Conservation (phyloP, 2,329 filamentous ascomycete genomes). For the Microdochium paspali region DNA sequence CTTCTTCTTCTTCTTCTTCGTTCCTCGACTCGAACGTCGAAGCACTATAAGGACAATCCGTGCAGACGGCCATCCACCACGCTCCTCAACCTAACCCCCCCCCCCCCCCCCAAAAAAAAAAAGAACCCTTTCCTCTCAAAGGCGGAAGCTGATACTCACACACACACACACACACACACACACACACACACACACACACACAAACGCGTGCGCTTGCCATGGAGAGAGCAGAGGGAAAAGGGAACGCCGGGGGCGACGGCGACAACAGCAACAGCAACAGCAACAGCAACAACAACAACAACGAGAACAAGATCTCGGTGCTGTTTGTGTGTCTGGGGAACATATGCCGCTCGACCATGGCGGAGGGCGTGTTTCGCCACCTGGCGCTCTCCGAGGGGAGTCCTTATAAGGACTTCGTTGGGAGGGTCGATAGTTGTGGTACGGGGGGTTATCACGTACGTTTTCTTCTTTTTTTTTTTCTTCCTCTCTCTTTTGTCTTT, state of each 20-base stretch:
- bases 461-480: background rate
- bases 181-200: too few species aligned
- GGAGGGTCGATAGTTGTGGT: conserved; percentile 75
- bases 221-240: background rate
- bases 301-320: conserved; percentile 48
- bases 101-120: too few species aligned
- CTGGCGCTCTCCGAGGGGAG: conserved; percentile 46
- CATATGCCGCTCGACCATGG: conserved; percentile 92
- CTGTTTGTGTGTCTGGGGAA: conserved; percentile 97
- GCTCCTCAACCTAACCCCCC: too few species aligned
- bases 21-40: too few species aligned
- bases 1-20: too few species aligned
- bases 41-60: too few species aligned
- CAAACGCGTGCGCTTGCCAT: too few species aligned
- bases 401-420: conserved; percentile 50
- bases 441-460: conserved; percentile 41
- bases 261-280: background rate
- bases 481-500: background rate
- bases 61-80: too few species aligned
- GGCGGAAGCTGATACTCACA: too few species aligned
- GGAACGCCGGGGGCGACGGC: too few species aligned
- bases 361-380: conserved; percentile 82
- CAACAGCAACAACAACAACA: background rate
- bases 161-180: too few species aligned
- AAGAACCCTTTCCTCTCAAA: too few species aligned